Evolutionary conservation across 345 rosid species (phyloP).

Genomic region (Salix suchowensis): DNA sequence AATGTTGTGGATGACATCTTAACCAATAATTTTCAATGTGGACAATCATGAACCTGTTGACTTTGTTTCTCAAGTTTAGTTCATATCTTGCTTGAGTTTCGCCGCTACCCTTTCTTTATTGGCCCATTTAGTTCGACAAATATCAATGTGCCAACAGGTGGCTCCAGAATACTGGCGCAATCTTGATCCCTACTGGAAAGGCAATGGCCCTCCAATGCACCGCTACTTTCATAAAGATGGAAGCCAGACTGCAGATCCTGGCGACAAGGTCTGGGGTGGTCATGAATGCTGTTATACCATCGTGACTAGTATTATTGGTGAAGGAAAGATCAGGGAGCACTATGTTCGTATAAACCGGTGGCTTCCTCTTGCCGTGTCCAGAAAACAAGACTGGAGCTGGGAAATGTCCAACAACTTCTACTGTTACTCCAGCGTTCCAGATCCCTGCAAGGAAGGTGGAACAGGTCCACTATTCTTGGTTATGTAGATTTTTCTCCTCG

Average conservation of each 20-base stretch:
- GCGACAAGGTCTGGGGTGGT: constrained; percentile 59
- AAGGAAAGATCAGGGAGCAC: constrained; percentile 48
- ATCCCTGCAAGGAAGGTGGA: constrained; percentile 41
- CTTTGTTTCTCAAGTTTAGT: background rate
- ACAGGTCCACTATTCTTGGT: constrained; percentile 39
- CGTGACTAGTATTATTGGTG: constrained; percentile 40
- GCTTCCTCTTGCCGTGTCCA: constrained; percentile 35
- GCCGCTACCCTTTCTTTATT: background rate
- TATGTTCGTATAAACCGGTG: constrained; percentile 58
- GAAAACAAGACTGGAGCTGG: constrained; percentile 72
- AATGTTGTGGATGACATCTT: background rate
- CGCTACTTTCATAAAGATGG: constrained; percentile 61
- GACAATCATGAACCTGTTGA: background rate
- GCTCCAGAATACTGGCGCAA: constrained; percentile 58
- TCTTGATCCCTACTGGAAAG: constrained; percentile 59
- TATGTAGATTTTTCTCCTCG: background rate
- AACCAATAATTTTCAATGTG: background rate
- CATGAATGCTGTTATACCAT: constrained; percentile 53
- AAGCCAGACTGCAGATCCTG: constrained; percentile 58
- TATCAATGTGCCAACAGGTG: constrained; percentile 25
- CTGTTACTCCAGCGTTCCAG: constrained; percentile 50
- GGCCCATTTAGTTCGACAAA: background rate
- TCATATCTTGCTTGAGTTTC: background rate
- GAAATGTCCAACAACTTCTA: constrained; percentile 47
- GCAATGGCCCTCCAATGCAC: constrained; percentile 42